phyloP scores from a whole-genome alignment of 2,329 filamentous ascomycete species.

The Trichophyton verrucosum region DNA sequence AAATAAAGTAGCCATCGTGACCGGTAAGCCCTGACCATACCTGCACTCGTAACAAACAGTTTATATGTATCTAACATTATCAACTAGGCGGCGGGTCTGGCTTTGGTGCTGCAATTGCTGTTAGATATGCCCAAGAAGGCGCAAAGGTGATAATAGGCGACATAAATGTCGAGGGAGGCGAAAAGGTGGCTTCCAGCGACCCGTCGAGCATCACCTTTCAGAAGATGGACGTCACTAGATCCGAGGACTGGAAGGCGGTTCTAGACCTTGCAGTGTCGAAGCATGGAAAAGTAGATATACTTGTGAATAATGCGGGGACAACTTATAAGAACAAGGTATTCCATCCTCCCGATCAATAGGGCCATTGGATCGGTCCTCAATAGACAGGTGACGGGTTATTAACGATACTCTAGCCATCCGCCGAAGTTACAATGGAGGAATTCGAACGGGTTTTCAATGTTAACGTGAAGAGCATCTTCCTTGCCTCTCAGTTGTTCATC shows the following conservation, averaged over 20 bases:
- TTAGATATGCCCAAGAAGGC: slow-evolving; percentile 30
- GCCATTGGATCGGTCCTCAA: not conserved
- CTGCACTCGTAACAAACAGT: no score
- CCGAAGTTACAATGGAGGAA: slow-evolving; percentile 32
- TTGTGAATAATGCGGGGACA: slow-evolving; percentile 39
- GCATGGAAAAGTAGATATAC: slow-evolving; percentile 29
- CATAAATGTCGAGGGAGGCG: slow-evolving; percentile 27
- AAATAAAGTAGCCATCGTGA: slow-evolving; percentile 36
- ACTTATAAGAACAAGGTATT: slow-evolving; percentile 30
- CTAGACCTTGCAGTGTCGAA: slow-evolving; percentile 22
- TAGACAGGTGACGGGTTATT: not conserved
- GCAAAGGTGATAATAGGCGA: slow-evolving; percentile 32
- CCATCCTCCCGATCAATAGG: not conserved
- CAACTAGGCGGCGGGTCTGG: slow-evolving; percentile 29
- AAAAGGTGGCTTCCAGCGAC: slow-evolving; percentile 22
- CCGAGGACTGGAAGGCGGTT: slow-evolving; percentile 23
- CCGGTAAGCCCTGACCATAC: slow-evolving; percentile 22
- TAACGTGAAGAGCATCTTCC: slow-evolving; percentile 34
- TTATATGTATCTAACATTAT: not conserved
- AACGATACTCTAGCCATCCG: slow-evolving; percentile 22
- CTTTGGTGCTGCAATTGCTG: slow-evolving; percentile 32
- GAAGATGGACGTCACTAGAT: slow-evolving; percentile 26
- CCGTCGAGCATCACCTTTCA: slow-evolving; percentile 23
- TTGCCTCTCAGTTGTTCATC: slow-evolving; percentile 24
- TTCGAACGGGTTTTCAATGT: slow-evolving; percentile 35